Evolutionary conservation across 495 filamentous ascomycete species (phyloP), one percentile per base, ranked within the genome.

Genomic region (Parathielavia hyrcaniae): DNA sequence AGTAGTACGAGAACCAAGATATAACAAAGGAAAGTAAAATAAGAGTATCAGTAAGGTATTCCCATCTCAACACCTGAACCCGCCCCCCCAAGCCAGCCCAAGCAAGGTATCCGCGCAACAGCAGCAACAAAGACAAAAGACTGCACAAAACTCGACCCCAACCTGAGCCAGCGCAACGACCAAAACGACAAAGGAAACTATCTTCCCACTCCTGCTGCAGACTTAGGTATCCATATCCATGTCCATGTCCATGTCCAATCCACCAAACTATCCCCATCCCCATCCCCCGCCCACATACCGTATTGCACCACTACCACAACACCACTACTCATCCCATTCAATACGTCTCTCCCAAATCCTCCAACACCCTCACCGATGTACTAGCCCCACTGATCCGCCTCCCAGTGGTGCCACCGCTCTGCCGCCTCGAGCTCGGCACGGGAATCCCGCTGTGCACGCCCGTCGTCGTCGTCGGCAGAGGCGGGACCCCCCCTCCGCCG

Each of bases 321-420:
- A 35, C 34, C 50, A 19, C 32, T 22, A 19, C 13, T 47, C 14
- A 41, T 19, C 19, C 13, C 22, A 52, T 43, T 72, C 50, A 78
- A 53, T 78, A 79, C 5, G 75, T 79, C 69, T 79, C 76, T 17
- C 76, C 76, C 23, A 79, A 66, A 50, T 79, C 76, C 54, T 69
- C 74, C 52, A 78, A 53, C 57, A 72, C 73, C 50, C 65, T 67
- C n/a, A 19, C 50, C 35, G 20, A 6, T 36, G 10, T 16, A 36
- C 62, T 61, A 5, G 61, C 38, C 8, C 61, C 71, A 51, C 71
- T 79, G 23, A 64, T 69, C 64, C 79, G 67, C 43, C 75, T 65
- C 12, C 49, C 75, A 71, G 38, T 5, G 0, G 38, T 5, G 0
- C 76, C 82, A 64, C 45, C 55, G 19, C 75, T 82, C 74, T 78